Conservation (phyloP, 768 basidiomycete genomes). For the Calocera viscosa region DNA sequence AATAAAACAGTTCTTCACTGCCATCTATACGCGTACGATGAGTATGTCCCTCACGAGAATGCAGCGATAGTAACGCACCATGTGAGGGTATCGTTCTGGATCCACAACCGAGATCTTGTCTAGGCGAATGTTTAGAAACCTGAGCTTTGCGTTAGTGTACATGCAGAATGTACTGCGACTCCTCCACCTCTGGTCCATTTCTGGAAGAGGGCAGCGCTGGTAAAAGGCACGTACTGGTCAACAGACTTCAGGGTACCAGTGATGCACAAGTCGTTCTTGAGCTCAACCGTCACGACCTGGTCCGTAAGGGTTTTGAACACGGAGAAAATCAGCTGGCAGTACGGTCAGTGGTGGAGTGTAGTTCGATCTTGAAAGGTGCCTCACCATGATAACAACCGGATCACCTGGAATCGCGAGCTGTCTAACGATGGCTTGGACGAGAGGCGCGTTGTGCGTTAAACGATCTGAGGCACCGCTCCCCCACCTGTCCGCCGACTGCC, state of each 20-base stretch:
- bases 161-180: slow-evolving; percentile 11
- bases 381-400: not conserved
- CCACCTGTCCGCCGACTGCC: no score
- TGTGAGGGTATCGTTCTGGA: slow-evolving; percentile 89
- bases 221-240: slow-evolving; percentile 62
- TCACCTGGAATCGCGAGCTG: no score
- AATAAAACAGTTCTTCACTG: slow-evolving; percentile 98
- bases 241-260: slow-evolving; percentile 93
- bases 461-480: no score
- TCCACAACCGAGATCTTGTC: slow-evolving; percentile 89
- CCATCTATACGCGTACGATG: slow-evolving; percentile 49
- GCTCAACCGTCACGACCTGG: slow-evolving; percentile 90
- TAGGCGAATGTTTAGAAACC: slow-evolving; percentile 90
- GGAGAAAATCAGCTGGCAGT: slow-evolving; percentile 72
- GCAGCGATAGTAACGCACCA: slow-evolving; percentile 45
- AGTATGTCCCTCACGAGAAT: not conserved
- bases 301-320: slow-evolving; percentile 99
- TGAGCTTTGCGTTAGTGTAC: slow-evolving; percentile 23
- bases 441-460: no score
- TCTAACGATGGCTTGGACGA: no score
- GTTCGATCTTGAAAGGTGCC: not conserved
- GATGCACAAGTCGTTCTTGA: slow-evolving; percentile 97
- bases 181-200: slow-evolving; percentile 1
- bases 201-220: not conserved
- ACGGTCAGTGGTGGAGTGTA: not conserved